phyloP scores from a whole-genome alignment of 192 early-diverging fungal genomes.

The Podila epigama region DNA sequence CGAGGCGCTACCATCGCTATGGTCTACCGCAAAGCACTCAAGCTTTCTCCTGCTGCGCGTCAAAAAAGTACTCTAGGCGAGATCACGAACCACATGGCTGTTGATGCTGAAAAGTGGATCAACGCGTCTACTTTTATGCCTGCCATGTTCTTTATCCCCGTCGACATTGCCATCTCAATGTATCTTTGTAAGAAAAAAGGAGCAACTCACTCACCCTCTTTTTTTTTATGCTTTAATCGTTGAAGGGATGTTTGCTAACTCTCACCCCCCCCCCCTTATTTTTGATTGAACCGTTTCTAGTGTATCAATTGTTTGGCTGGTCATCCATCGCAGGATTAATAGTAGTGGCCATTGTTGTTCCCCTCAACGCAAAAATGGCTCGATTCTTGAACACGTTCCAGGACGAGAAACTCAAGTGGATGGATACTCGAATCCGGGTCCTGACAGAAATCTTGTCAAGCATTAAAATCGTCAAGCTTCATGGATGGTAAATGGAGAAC shows the following conservation, averaged over 20 bases:
- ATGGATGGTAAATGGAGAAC: not conserved
- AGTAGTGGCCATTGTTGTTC: conserved; percentile 4
- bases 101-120: conserved; percentile 68
- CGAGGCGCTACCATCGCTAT: conserved; percentile 77
- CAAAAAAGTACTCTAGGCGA: conserved; percentile 26
- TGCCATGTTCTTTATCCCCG: conserved; percentile 25
- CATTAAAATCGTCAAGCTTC: conserved; percentile 34
- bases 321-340: conserved; percentile 20
- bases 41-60: conserved; percentile 65
- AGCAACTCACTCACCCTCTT: too few relatives aligned
- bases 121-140: conserved; percentile 45
- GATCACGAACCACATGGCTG: conserved; percentile 62
- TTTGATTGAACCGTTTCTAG: not conserved
- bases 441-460: conserved; percentile 26
- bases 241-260: too few relatives aligned
- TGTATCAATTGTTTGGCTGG: conserved; percentile 39
- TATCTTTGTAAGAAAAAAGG: not conserved
- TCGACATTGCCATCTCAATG: not conserved
- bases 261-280: not conserved
- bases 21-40: conserved; percentile 82
- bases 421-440: conserved; percentile 17
- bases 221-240: not conserved
- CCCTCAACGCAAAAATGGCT: conserved; percentile 9
- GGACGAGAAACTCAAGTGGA: conserved; percentile 4
- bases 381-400: not conserved